phyloP scores from a whole-genome alignment of 192 early-diverging fungal genomes.

The Phycomyces blakesleeanus region DNA sequence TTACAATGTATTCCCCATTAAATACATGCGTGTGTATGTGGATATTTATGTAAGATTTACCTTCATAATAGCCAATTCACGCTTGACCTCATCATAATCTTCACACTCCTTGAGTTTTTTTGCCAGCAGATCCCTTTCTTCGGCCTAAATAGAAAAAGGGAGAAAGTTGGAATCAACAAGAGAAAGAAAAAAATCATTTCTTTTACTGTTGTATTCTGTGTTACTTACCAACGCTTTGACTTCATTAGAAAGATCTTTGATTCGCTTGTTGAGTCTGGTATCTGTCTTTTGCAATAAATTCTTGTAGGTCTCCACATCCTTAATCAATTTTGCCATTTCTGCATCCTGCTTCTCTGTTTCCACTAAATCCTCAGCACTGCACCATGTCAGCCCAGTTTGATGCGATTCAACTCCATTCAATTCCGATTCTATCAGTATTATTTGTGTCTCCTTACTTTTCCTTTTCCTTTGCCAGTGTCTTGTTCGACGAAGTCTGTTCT shows the following conservation, averaged over 20 bases:
- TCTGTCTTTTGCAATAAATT: conserved; percentile 40
- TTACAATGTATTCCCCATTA: not conserved
- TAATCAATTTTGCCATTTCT: conserved; percentile 41
- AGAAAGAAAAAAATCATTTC: conserved; percentile 14
- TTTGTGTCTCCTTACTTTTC: conserved; percentile 7
- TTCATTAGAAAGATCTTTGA: conserved; percentile 48
- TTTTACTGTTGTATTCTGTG: not conserved
- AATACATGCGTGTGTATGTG: too few species aligned
- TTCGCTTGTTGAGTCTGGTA: conserved; percentile 26
- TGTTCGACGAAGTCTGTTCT: conserved; percentile 33
- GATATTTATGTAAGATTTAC: conserved; percentile 29
- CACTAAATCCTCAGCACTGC: not conserved
- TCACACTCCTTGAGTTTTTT: conserved; percentile 57
- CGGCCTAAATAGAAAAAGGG: conserved; percentile 29
- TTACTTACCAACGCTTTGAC: conserved; percentile 28
- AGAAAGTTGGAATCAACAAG: too few species aligned
- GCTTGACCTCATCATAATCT: conserved; percentile 85
- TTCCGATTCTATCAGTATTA: too few species aligned
- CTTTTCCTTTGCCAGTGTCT: not conserved
- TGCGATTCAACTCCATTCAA: too few species aligned
- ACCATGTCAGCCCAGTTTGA: too few species aligned
- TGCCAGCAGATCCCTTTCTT: conserved; percentile 56
- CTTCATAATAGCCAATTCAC: conserved; percentile 82
- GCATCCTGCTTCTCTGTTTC: conserved; percentile 27
- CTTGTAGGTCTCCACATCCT: conserved; percentile 44